Percentiles rank a stretch among this genome's conserved stretches.
Conservation (phyloP, 2,329 filamentous ascomycete species). For the Daldinia sp. region DNA sequence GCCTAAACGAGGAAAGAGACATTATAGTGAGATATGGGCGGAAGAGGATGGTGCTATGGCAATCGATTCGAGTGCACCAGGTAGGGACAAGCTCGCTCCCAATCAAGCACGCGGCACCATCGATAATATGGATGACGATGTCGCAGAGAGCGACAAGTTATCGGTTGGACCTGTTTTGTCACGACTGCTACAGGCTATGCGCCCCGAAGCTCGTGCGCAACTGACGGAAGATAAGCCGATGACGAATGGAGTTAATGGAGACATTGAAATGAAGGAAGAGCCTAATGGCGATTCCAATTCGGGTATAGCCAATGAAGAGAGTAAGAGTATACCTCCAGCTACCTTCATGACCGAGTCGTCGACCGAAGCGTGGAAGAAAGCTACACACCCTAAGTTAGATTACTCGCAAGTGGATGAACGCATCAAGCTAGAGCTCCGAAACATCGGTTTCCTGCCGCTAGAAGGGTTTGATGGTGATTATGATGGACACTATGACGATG, state of each 20-base stretch:
- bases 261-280: slow-evolving; percentile 65
- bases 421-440: slow-evolving; percentile 88
- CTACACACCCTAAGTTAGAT: slow-evolving; percentile 80
- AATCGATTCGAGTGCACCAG: slow-evolving; percentile 73
- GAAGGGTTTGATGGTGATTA: slow-evolving; percentile 79
- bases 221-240: slow-evolving; percentile 68
- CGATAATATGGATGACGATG: slow-evolving; percentile 86
- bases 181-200: slow-evolving; percentile 82
- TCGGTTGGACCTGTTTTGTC: slow-evolving; percentile 89
- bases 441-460: slow-evolving; percentile 85
- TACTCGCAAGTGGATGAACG: slow-evolving; percentile 90
- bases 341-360: slow-evolving; percentile 83
- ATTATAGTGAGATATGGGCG: slow-evolving; percentile 92
- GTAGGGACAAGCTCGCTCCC: slow-evolving; percentile 74
- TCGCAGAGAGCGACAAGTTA: slow-evolving; percentile 88
- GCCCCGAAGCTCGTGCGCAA: slow-evolving; percentile 76
- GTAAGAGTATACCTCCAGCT: slow-evolving; percentile 71
- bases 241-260: slow-evolving; percentile 62
- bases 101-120: slow-evolving; percentile 89
- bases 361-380: slow-evolving; percentile 82
- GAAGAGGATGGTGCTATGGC: slow-evolving; percentile 89
- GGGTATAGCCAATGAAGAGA: slow-evolving; percentile 55
- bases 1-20: slow-evolving; percentile 83
- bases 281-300: slow-evolving; percentile 60
- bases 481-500: slow-evolving; percentile 91